phyloP scores from a whole-genome alignment of 805 yeast species.

The Wickerhamomyces kurtzmanii region DNA sequence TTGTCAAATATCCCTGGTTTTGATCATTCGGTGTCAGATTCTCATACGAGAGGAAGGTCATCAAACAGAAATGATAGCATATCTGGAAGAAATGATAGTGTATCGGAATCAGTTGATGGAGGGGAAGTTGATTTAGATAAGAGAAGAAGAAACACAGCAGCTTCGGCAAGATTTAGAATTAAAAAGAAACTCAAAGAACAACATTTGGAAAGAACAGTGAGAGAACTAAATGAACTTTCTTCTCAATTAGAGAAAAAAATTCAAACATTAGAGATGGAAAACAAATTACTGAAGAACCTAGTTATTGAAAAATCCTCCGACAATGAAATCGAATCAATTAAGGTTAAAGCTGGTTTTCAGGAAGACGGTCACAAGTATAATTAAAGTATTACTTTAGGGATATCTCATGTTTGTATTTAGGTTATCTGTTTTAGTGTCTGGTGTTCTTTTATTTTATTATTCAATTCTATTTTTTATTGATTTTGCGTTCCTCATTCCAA shows the following conservation, averaged over 20 bases:
- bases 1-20: neutral
- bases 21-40: no score
- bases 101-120: no score
- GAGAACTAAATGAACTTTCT: slow-evolving; percentile 63
- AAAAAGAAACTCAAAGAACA: slow-evolving; percentile 90
- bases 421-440: neutral
- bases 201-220: slow-evolving; percentile 72
- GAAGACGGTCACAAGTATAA: no score
- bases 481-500: slow-evolving; percentile 1
- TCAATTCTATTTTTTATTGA: neutral
- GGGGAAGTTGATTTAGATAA: slow-evolving; percentile 49
- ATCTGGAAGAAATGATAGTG: slow-evolving; percentile 6
- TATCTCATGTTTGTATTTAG: no score
- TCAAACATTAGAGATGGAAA: slow-evolving; percentile 88
- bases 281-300: slow-evolving; percentile 70
- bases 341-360: neutral
- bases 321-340: slow-evolving; percentile 4
- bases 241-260: slow-evolving; percentile 60
- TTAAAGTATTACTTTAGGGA: no score
- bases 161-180: slow-evolving; percentile 87
- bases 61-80: neutral
- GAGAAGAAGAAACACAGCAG: slow-evolving; percentile 84
- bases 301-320: slow-evolving; percentile 54
- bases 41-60: no score
- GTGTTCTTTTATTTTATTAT: neutral